Percentiles rank a stretch among this genome's conserved stretches.
phyloP scores from a whole-genome alignment of 495 filamentous ascomycete genomes.

The Aspergillus conjunctus region DNA sequence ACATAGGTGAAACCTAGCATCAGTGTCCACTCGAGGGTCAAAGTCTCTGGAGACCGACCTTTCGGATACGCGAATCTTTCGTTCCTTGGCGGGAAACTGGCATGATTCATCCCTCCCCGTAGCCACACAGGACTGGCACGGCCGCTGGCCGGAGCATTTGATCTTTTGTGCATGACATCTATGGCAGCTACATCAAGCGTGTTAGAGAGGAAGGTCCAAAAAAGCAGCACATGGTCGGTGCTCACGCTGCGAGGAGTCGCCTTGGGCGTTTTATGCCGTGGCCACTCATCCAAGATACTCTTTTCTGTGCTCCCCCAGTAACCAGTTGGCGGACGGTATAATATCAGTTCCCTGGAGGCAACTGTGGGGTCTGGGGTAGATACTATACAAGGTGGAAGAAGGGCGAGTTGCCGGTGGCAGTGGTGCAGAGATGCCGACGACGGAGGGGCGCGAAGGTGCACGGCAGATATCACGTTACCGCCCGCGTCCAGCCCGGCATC shows the following conservation, averaged over 20 bases:
- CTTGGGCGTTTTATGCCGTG: constrained; percentile 4
- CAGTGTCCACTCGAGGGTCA: background rate
- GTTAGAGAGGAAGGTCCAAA: background rate
- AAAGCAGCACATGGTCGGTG: background rate
- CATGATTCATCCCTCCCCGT: constrained; percentile 19
- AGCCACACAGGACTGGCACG: constrained; percentile 20
- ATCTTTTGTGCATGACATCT: constrained; percentile 27
- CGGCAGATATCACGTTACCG: background rate
- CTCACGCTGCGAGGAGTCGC: constrained; percentile 20
- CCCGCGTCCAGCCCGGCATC: background rate
- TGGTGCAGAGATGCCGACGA: too few relatives aligned
- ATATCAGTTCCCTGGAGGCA: constrained; percentile 2
- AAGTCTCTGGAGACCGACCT: constrained; percentile 13
- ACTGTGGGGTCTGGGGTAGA: constrained; percentile 16
- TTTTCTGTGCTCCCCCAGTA: background rate
- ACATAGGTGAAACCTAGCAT: background rate
- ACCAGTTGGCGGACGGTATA: background rate
- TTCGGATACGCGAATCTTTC: constrained; percentile 23
- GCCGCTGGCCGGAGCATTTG: constrained; percentile 25
- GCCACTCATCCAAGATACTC: constrained; percentile 5
- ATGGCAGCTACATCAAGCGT: constrained; percentile 20
- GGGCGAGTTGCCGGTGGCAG: background rate
- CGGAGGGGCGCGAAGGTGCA: background rate
- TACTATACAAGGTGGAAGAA: background rate
- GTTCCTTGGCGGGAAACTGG: constrained; percentile 24